Percentiles rank a stretch among this genome's conserved stretches.
These are phyloP conservation scores for Penicillium argentinense DNA, from an alignment of 495 filamentous ascomycete genomes.

Conservation along the genomic window DNA sequence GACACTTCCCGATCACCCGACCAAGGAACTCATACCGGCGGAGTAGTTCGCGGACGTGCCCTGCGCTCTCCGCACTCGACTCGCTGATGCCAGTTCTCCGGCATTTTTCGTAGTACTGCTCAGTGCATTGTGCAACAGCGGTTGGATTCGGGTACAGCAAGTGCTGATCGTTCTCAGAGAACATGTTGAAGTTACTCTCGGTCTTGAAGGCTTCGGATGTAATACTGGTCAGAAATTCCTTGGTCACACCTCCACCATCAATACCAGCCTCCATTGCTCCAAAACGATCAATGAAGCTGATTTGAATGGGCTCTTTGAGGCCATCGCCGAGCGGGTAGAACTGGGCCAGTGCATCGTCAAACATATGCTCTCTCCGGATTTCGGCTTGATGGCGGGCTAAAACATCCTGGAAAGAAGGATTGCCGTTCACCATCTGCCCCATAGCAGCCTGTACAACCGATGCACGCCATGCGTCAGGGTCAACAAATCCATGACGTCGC, in stretches of 20 bases:
- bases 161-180: constrained; percentile 86
- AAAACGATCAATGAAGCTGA: constrained; percentile 94
- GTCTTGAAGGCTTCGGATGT: constrained; percentile 82
- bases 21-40: constrained; percentile 89
- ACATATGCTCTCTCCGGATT: constrained; percentile 77
- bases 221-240: constrained; percentile 92
- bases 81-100: constrained; percentile 52
- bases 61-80: constrained; percentile 53
- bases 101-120: constrained; percentile 41
- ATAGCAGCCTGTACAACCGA: constrained; percentile 47
- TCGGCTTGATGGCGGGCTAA: constrained; percentile 75
- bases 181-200: constrained; percentile 54
- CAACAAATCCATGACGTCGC: constrained; percentile 70
- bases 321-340: constrained; percentile 81
- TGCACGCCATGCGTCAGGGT: constrained; percentile 79
- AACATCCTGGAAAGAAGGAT: constrained; percentile 41
- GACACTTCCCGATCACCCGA: constrained; percentile 90
- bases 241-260: constrained; percentile 95
- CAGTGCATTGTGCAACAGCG: constrained; percentile 70
- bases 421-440: constrained; percentile 37
- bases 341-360: constrained; percentile 80
- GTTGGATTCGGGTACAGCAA: constrained; percentile 87
- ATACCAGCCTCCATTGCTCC: constrained; percentile 87
- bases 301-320: constrained; percentile 96
- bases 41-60: constrained; percentile 60